Evolutionary conservation across 1,139 yeast genomes (phyloP), one percentile per base, ranked within the genome.

Genomic region (Hyphopichia fennica): DNA sequence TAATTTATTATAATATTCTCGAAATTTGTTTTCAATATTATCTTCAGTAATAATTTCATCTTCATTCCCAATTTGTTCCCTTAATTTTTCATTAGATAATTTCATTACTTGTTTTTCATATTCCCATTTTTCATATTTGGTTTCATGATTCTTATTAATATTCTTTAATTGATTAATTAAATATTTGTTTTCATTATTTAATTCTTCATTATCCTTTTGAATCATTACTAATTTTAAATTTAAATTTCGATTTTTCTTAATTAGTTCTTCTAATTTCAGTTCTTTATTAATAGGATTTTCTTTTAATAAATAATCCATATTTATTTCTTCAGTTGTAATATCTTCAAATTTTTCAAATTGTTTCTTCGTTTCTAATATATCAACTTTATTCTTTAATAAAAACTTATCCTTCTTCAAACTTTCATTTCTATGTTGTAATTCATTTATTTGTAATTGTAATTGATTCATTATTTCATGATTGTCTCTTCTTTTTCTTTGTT

Each of bases 1-100:
- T n/a, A 67, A 52, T 34, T 55, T 49, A n/a, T 45, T 48, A 48
- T 65, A 69, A 38, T 54, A 57, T 3, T 48, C 45, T 29, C 45
- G 51, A 52, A 64, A 68, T 31, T 54, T 53, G 6, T 5, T 7
- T 4, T 18, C 30, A 3, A 37, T 15, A 2, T 11, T 19, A 3
- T 13, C 1, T 27, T n/a, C 28, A 23, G 22, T 19, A 8, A 38
- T 9, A n/a, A 34, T 9, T 27, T 28, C 14, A 27, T 13, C 11
- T 10, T 22, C 27, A 17, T 23, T 25, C 8, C 40, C 36, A 32
- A 32, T 31, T 17, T 17, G 15, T 23, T 13, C 5, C 4, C 4
- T 3, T 23, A 35, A 28, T 16, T 13, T 4, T 18, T 35, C 33
- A n/a, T 14, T 28, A 13, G 16, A 25, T 7, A 27, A 13, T 14